Evolutionary conservation across 2,329 filamentous ascomycete genomes (phyloP).

Genomic region (Reticulascus tulasneorum): DNA sequence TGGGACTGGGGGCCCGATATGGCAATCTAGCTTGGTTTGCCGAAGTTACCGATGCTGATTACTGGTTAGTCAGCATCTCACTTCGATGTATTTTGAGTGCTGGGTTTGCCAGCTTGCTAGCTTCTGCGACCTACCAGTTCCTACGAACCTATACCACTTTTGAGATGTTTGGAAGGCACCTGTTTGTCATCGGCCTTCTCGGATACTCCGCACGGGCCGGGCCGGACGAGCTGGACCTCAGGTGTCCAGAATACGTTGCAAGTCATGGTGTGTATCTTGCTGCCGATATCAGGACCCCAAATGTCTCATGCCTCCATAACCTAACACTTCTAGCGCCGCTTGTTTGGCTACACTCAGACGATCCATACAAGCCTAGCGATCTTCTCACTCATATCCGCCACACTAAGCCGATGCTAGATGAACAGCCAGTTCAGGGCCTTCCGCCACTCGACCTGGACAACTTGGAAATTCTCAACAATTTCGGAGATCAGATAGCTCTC

Average conservation of each 20-base stretch:
- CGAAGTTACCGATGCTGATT: too few relatives aligned
- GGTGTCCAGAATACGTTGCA: constrained; percentile 24
- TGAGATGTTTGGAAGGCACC: neutral
- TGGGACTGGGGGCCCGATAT: too few relatives aligned
- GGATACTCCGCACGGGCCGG: constrained; percentile 4
- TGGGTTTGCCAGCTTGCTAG: too few relatives aligned
- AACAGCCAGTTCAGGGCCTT: constrained; percentile 13
- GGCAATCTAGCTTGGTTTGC: too few relatives aligned
- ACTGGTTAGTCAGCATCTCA: too few relatives aligned
- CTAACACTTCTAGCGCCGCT: constrained; percentile 20
- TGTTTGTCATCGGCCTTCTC: constrained; percentile 2
- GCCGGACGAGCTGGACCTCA: constrained; percentile 2
- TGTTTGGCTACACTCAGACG: constrained; percentile 27
- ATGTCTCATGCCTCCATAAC: neutral
- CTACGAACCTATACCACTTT: too few relatives aligned
- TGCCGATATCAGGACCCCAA: too few relatives aligned
- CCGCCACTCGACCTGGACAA: constrained; percentile 22
- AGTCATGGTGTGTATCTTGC: constrained; percentile 20
- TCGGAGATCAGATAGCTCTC: constrained; percentile 18
- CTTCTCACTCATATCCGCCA: constrained; percentile 24
- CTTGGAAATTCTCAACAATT: constrained; percentile 20
- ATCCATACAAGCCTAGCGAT: constrained; percentile 24
- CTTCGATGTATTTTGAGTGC: too few relatives aligned
- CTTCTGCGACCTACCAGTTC: too few relatives aligned
- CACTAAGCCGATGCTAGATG: constrained; percentile 19